Evolutionary conservation across 139 green algal species (phyloP), one percentile per base, ranked within the genome.

Genomic region (Ettlia oleoabundans): DNA sequence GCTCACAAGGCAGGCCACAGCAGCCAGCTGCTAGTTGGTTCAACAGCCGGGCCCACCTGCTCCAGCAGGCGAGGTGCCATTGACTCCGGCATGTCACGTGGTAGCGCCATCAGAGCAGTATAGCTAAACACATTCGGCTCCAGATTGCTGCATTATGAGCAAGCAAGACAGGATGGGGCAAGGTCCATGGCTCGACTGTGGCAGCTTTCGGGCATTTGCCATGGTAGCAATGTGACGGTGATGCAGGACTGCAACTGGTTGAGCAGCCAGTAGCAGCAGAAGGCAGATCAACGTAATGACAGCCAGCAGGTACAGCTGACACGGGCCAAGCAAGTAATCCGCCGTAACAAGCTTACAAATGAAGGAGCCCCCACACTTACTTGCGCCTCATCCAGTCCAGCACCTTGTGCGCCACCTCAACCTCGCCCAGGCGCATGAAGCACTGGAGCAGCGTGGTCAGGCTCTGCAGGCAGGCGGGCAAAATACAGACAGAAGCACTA

Each of bases 361-460:
- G 55, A 32, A 15, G 47, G 13, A 58, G 47, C 4, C 22, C 1
- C 41, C 15, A 6, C 26, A 22, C 71, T 80, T 53, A 80, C 73
- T 80, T 80, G 35, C 81, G 70, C 0, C 81, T 35, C 81, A 85
- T 85, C 81, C 81, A 85, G 28, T 85, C 52, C 32, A 85, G 70
- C 28, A 85, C 78, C 3, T 33, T 15, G 53, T 85, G 81, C 18
- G 71, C 81, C 7, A 80, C 76, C 37, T 82, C 28, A 28, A 64
- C 38, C 37, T 86, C 64, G 9, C 81, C 71, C 51, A 86, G 75
- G 32, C 81, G 74, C 75, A 77, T 43, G n/a, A 86, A 86, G 81
- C 81, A 86, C 66, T 86, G 81, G 37, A 82, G 63, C 71, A 84
- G 71, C 42, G 80, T 71, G 66, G 80, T 81, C n/a, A 81, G 58